These are phyloP conservation scores for Sutorius eximius DNA, from an alignment of 1,284 basidiomycete genomes.

Conservation along the genomic window DNA sequence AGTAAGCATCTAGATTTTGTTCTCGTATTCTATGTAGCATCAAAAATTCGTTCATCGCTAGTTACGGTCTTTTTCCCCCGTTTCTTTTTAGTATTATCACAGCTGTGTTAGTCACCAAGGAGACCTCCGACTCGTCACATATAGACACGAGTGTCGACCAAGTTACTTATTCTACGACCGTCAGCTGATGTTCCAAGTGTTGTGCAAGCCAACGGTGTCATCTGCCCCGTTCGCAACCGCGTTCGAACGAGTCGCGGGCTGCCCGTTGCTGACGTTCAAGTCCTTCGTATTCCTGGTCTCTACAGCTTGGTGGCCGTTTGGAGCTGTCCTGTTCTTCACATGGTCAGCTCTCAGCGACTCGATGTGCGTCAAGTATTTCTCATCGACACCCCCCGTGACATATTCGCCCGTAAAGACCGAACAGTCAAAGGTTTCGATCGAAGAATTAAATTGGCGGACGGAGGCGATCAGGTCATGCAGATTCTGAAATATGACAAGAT, in stretches of 20 bases:
- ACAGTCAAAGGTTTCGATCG: constrained; percentile 86
- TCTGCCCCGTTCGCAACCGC: constrained; percentile 58
- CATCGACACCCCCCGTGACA: constrained; percentile 93
- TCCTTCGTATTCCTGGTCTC: constrained; percentile 42
- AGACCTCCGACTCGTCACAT: neutral
- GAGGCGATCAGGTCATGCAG: constrained; percentile 85
- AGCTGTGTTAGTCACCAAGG: neutral
- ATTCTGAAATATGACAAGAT: constrained; percentile 98
- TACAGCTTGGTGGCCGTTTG: constrained; percentile 35
- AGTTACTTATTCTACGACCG: neutral
- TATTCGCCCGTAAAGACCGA: constrained; percentile 98
- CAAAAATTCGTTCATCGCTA: constrained; percentile 13
- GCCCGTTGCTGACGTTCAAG: constrained; percentile 14
- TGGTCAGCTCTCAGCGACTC: constrained; percentile 86
- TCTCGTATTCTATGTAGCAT: constrained; percentile 18
- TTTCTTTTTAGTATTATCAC: constrained; percentile 6
- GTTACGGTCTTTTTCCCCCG: neutral
- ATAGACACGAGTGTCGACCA: constrained; percentile 1
- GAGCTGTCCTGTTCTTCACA: constrained; percentile 52
- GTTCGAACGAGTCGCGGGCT: constrained; percentile 33
- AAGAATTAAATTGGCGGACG: constrained; percentile 86
- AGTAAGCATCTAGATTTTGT: constrained; percentile 2
- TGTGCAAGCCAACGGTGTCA: constrained; percentile 77
- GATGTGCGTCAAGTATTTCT: constrained; percentile 76
- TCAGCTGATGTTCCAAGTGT: constrained; percentile 53